phyloP scores from a whole-genome alignment of 169 alveolate genomes.

The Perkinsus olseni region DNA sequence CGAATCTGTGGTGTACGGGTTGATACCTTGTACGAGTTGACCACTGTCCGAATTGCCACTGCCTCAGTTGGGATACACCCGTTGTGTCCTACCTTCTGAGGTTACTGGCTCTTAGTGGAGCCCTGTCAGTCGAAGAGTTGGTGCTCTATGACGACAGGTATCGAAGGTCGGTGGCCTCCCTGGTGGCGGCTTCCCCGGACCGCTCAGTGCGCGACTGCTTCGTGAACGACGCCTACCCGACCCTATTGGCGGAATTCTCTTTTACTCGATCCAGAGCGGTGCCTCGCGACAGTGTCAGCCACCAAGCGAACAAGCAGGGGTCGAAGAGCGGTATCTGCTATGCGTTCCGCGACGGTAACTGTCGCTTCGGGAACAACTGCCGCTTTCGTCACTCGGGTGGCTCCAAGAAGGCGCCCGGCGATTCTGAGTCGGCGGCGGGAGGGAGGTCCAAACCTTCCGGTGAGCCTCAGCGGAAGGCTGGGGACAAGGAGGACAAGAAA shows the following conservation, averaged over 20 bases:
- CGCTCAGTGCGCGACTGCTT: not conserved
- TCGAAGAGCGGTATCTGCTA: not conserved
- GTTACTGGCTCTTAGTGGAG: not conserved
- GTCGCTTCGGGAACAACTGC: not conserved
- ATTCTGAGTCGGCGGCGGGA: not conserved
- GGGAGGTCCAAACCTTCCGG: not conserved
- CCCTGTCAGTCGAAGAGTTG: not conserved
- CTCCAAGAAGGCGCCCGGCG: not conserved
- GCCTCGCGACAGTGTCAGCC: not conserved
- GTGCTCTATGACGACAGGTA: not conserved
- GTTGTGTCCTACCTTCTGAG: not conserved
- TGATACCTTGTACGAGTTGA: too few relatives aligned
- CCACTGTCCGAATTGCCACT: too few relatives aligned
- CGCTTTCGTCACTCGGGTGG: not conserved
- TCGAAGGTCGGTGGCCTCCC: not conserved
- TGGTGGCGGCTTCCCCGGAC: not conserved
- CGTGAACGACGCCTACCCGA: not conserved
- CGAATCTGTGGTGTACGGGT: too few relatives aligned
- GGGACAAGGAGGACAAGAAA: not conserved
- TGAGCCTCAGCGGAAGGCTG: not conserved
- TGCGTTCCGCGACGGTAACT: not conserved
- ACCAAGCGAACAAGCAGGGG: not conserved
- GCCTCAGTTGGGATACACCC: too few relatives aligned
- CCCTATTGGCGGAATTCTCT: not conserved
- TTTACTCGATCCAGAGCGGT: not conserved